Evolutionary conservation across 176 grass and related monocot genomes (phyloP).

Genomic region (Eleusine indica): DNA sequence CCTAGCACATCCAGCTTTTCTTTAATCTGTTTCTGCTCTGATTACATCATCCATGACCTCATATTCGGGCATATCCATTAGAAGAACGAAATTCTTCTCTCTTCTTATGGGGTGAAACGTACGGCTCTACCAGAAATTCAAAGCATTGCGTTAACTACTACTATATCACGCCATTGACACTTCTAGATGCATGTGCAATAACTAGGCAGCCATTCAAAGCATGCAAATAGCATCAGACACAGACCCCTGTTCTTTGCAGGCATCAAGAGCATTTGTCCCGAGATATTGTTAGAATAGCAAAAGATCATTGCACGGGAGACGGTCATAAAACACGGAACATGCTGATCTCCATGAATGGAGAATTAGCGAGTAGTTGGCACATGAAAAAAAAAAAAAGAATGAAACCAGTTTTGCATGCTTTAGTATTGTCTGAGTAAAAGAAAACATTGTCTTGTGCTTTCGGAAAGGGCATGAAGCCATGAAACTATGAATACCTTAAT

Average conservation of each 20-base stretch:
- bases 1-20: background rate
- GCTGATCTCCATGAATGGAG: background rate
- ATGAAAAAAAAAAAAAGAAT: background rate
- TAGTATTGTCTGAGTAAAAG: background rate
- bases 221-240: conserved; percentile 6
- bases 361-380: background rate
- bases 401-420: background rate
- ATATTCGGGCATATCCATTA: background rate
- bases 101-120: background rate
- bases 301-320: background rate
- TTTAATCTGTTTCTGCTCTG: background rate
- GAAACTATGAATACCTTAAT: background rate
- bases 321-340: background rate
- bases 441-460: background rate
- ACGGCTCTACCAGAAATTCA: background rate
- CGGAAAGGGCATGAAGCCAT: background rate
- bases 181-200: conserved; percentile 31
- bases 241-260: background rate
- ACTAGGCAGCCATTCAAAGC: background rate
- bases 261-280: conserved; percentile 5
- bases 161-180: background rate
- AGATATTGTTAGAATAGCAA: background rate
- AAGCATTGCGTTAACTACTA: background rate
- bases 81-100: background rate
- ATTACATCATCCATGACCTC: conserved; percentile 34